Evolutionary conservation across 2,329 filamentous ascomycete species (phyloP).

Genomic region (Fusarium agapanthi): DNA sequence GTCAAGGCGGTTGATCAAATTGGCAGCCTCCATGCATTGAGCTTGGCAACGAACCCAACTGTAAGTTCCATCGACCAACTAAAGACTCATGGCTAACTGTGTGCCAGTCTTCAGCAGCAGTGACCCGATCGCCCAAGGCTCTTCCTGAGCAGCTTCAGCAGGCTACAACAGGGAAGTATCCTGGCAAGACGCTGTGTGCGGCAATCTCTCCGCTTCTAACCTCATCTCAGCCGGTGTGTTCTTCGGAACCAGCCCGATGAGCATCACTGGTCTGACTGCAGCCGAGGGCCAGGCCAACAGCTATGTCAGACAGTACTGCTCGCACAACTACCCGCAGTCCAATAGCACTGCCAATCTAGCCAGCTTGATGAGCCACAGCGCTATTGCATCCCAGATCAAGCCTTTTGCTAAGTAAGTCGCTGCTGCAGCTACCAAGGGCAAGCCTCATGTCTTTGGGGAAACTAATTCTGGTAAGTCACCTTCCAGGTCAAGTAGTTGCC

Average conservation of each 20-base stretch:
- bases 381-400: not conserved
- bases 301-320: not conserved
- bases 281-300: not conserved
- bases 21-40: not conserved
- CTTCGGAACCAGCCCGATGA: not conserved
- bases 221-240: not conserved
- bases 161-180: not conserved
- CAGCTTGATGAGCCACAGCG: not conserved
- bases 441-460: not conserved
- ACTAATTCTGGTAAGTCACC: not conserved
- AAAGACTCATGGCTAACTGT: too few relatives aligned
- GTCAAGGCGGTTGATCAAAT: not conserved
- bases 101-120: not conserved
- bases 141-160: not conserved
- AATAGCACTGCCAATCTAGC: not conserved
- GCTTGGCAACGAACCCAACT: not conserved
- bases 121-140: not conserved
- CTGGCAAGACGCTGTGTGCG: not conserved
- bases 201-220: not conserved
- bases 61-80: too few relatives aligned
- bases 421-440: not conserved
- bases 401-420: not conserved
- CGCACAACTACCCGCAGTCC: not conserved
- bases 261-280: not conserved
- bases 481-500: not conserved